phyloP scores from a whole-genome alignment of 495 filamentous ascomycete genomes.

The Friedmanniomyces endolithicus region DNA sequence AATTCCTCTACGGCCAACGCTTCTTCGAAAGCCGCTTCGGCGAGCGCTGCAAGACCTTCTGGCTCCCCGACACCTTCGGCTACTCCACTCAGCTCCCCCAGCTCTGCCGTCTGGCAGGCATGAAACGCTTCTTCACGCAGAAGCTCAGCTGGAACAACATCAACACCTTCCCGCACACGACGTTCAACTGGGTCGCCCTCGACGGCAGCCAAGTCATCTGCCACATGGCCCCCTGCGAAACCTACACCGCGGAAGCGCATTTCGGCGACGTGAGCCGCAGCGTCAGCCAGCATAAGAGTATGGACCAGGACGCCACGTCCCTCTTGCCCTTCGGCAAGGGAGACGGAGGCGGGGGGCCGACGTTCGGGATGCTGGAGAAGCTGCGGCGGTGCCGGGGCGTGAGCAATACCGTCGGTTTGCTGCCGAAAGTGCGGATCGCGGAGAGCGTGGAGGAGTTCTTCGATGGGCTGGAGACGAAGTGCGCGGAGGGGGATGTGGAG shows the following conservation, averaged over 20 bases:
- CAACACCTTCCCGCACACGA: conserved; percentile 96
- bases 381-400: conserved; percentile 87
- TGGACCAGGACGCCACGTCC: conserved; percentile 80
- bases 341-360: conserved; percentile 90
- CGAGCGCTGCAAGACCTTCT: conserved; percentile 78
- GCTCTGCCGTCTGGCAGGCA: conserved; percentile 78
- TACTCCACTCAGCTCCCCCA: conserved; percentile 93
- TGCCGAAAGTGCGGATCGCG: conserved; percentile 83
- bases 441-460: conserved; percentile 96
- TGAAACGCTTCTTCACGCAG: conserved; percentile 93
- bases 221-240: conserved; percentile 90
- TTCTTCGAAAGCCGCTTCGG: conserved; percentile 93
- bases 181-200: conserved; percentile 92
- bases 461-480: conserved; percentile 56
- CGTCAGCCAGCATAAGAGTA: conserved; percentile 82
- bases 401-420: conserved; percentile 68
- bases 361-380: conserved; percentile 89
- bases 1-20: conserved; percentile 88
- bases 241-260: conserved; percentile 86
- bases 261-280: conserved; percentile 92
- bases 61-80: conserved; percentile 95
- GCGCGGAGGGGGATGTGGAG: conserved; percentile 54
- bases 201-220: conserved; percentile 94
- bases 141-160: conserved; percentile 97
- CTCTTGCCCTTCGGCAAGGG: conserved; percentile 91